Evolutionary conservation across 2,329 filamentous ascomycete genomes (phyloP).

Genomic region (Arachnomyces sp.): DNA sequence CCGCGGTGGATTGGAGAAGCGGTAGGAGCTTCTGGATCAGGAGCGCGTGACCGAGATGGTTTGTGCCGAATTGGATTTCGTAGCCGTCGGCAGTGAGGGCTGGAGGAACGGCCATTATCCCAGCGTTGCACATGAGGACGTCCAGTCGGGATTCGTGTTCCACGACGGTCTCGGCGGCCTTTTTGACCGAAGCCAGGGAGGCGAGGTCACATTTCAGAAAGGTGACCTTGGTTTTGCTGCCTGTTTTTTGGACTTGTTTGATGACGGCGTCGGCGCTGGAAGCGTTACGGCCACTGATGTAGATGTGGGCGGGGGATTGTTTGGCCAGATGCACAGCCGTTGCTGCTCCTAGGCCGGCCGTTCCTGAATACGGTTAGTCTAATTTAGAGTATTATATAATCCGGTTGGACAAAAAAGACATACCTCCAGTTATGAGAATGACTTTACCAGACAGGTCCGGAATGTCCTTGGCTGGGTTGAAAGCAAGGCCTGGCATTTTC

Average conservation of each 20-base stretch:
- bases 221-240: conserved; percentile 23
- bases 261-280: conserved; percentile 33
- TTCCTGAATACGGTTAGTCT: conserved; percentile 26
- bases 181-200: conserved; percentile 34
- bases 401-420: conserved; percentile 5
- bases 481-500: conserved; percentile 10
- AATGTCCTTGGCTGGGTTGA: conserved; percentile 30
- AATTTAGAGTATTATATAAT: not conserved
- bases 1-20: conserved; percentile 33
- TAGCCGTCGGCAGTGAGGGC: conserved; percentile 39
- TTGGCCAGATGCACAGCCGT: conserved; percentile 36
- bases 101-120: conserved; percentile 29
- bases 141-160: conserved; percentile 34
- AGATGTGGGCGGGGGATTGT: conserved; percentile 39
- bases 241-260: conserved; percentile 26
- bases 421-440: conserved; percentile 35
- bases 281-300: conserved; percentile 38
- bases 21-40: conserved; percentile 40
- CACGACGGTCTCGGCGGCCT: conserved; percentile 31
- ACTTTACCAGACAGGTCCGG: conserved; percentile 34
- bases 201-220: conserved; percentile 38
- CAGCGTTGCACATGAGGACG: conserved; percentile 41
- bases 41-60: conserved; percentile 45
- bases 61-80: conserved; percentile 44
- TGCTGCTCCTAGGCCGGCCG: conserved; percentile 40